phyloP scores from a whole-genome alignment of 2,329 filamentous ascomycete species.

The Trichophyton simii region DNA sequence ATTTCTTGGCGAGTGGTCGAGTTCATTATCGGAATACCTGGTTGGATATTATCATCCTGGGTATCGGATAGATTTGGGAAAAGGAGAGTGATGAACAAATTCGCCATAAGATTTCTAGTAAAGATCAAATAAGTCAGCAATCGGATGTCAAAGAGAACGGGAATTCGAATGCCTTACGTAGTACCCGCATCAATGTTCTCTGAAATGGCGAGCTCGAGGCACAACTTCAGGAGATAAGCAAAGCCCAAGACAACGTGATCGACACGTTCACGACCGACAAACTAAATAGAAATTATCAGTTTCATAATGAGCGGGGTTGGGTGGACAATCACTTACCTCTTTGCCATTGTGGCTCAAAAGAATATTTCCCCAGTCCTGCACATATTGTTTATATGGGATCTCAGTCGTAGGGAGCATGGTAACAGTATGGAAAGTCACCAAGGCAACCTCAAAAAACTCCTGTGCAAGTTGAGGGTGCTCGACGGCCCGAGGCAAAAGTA shows the following conservation, averaged over 20 bases:
- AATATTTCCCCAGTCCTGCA: slow-evolving; percentile 32
- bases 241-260: slow-evolving; percentile 35
- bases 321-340: slow-evolving; percentile 23
- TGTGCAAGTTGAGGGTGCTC: slow-evolving; percentile 28
- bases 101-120: slow-evolving; percentile 33
- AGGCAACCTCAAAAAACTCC: slow-evolving; percentile 36
- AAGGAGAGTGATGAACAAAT: slow-evolving; percentile 51
- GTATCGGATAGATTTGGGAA: slow-evolving; percentile 44
- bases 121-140: slow-evolving; percentile 2
- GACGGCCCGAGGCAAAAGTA: slow-evolving; percentile 29
- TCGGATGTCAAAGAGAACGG: not conserved
- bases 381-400: slow-evolving; percentile 28
- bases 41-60: slow-evolving; percentile 18
- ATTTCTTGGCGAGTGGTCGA: slow-evolving; percentile 46
- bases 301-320: not conserved
- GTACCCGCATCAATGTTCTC: slow-evolving; percentile 24
- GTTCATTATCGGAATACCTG: slow-evolving; percentile 41
- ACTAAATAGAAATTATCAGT: slow-evolving; percentile 20
- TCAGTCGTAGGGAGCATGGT: slow-evolving; percentile 28
- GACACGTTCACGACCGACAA: slow-evolving; percentile 34
- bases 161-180: slow-evolving; percentile 17
- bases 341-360: slow-evolving; percentile 33
- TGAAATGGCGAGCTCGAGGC: slow-evolving; percentile 28
- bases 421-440: slow-evolving; percentile 32
- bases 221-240: slow-evolving; percentile 31